These are phyloP conservation scores for Fusarium aywerte DNA, from an alignment of 2,329 filamentous ascomycete genomes.

Conservation along the genomic window DNA sequence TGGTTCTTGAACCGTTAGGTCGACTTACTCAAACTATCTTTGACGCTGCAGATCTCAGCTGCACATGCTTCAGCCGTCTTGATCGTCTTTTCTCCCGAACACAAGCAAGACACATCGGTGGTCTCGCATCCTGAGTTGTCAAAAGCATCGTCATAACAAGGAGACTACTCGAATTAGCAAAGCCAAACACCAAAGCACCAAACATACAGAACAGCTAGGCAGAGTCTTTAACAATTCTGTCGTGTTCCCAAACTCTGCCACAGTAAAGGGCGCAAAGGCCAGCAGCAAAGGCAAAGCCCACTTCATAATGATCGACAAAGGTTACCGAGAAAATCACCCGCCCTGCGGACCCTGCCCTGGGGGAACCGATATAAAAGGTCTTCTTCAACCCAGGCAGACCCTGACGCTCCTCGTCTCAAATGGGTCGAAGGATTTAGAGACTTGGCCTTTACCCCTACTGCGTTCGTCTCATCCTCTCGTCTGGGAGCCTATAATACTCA, in stretches of 20 bases:
- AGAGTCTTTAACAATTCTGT: conserved; percentile 30
- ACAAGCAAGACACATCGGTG: conserved; percentile 40
- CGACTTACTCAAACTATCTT: conserved; percentile 18
- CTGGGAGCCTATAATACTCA: neutral
- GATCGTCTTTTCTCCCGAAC: conserved; percentile 35
- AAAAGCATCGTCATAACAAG: conserved; percentile 17
- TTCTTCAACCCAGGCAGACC: neutral
- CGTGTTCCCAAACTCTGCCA: conserved; percentile 22
- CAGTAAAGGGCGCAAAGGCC: conserved; percentile 30
- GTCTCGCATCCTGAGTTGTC: conserved; percentile 25
- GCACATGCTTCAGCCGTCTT: conserved; percentile 29
- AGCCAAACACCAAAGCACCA: too few relatives aligned
- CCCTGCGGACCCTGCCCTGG: neutral
- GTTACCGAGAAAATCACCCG: conserved; percentile 14
- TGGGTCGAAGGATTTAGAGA: neutral
- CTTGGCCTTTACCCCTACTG: neutral
- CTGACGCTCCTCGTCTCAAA: conserved; percentile 13
- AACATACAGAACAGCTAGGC: conserved; percentile 38
- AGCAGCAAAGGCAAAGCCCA: conserved; percentile 40
- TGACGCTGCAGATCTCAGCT: neutral
- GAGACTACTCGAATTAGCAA: conserved; percentile 23
- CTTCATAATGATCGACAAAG: conserved; percentile 39
- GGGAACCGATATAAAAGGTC: conserved; percentile 20
- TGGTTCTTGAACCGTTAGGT: accelerated
- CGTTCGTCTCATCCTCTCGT: conserved; percentile 10